Evolutionary conservation across 805 yeast species (phyloP).

Genomic region (Torulaspora franciscae): DNA sequence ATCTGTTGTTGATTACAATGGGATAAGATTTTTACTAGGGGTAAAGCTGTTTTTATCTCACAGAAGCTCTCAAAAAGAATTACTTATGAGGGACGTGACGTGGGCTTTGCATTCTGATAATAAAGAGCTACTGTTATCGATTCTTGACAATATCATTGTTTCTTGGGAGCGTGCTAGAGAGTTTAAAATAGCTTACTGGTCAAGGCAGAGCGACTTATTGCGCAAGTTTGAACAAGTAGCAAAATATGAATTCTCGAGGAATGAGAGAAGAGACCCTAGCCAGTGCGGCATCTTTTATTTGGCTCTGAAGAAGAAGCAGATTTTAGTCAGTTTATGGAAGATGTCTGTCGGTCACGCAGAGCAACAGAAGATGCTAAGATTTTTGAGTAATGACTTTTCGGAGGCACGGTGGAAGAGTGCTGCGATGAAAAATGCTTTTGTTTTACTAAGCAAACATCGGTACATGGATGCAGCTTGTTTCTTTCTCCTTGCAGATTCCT

Average conservation of each 20-base stretch:
- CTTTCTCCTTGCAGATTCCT: constrained; percentile 70
- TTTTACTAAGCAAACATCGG: constrained; percentile 80
- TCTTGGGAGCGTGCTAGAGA: constrained; percentile 58
- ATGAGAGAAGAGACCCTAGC: constrained; percentile 64
- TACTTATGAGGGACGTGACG: constrained; percentile 73
- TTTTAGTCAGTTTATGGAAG: constrained; percentile 78
- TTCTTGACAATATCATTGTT: constrained; percentile 38
- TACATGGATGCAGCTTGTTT: constrained; percentile 84
- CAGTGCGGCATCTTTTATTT: constrained; percentile 68
- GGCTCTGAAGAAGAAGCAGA: constrained; percentile 71
- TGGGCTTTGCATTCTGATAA: constrained; percentile 87
- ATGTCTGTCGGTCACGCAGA: constrained; percentile 72
- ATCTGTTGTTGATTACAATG: constrained; percentile 44
- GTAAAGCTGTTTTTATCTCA: constrained; percentile 60
- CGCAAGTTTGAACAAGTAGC: constrained; percentile 65
- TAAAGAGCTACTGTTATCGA: constrained; percentile 57
- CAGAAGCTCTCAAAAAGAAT: constrained; percentile 43
- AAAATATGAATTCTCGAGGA: constrained; percentile 57
- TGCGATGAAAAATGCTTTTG: constrained; percentile 90
- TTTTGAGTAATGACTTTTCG: constrained; percentile 70
- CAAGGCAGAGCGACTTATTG: constrained; percentile 42
- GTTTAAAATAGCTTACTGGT: constrained; percentile 72
- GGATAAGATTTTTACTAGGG: constrained; percentile 65
- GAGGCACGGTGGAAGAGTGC: constrained; percentile 80
- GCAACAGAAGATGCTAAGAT: constrained; percentile 72